Base-by-base conservation (phyloP, 2,329 filamentous ascomycete species). In the Botrytis aclada region DNA sequence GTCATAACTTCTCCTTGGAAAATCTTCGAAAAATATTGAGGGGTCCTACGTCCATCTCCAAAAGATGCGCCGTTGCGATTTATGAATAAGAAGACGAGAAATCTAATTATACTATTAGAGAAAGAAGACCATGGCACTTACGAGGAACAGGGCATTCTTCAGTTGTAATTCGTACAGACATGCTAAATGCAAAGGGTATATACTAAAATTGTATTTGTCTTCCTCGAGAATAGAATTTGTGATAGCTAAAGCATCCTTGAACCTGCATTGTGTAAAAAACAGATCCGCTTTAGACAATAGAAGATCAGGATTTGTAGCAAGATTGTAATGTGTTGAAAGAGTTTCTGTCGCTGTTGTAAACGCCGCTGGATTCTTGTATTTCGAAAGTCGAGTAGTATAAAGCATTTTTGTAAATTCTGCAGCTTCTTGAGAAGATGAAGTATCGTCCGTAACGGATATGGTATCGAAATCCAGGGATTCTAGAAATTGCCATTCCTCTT, bases 331-430 rank as follows among this genome's bases (percentile, higher is more conserved):
- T 0, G 95, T 97, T 5, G 94, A 94, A 22, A 99, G 88, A 0
- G 93, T 95, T 81, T 98, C 95, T 74, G 94, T 93, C 8, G 96
- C 95, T 41, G 91, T 88, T 41, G 92, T 92, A 80, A 98, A 95
- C 2, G 93, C 90, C 2, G 89, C 86, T 0, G 94, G 94, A 71
- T 97, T 95, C 37, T 94, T 91, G 82, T 99, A 99, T 82, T 98
- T 99, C 75, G 95, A 98, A 34, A 99, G 86, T 34, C 95, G 89
- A 4, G 96, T 99, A 7, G 93, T 98, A 84, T 99, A 99, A 37
- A 99, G 90, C 88, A 97, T 96, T 81, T 93, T 95, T 3, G 94
- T 95, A 80, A 99, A 98, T 79, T 97, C 92, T 18, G 93, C 94
- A 16, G 95, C 94, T 83, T 98, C 94, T 81, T 97, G 93, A 1